Conservation (phyloP, 768 basidiomycete species). For the Pleurotus djamor region DNA sequence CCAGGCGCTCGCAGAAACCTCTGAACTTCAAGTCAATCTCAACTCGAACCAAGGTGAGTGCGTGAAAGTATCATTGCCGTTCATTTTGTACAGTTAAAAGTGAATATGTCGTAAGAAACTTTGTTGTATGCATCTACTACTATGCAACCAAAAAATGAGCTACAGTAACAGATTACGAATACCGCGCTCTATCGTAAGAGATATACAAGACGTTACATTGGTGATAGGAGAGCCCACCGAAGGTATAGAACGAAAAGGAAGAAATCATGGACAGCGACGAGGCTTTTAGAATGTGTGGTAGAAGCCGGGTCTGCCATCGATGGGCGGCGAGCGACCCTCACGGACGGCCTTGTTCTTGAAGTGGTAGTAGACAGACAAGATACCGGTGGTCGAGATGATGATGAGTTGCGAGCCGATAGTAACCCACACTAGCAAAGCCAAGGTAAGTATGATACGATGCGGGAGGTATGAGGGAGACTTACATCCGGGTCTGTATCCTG, state of each 20-base stretch:
- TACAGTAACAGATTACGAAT: neutral
- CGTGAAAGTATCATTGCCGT: neutral
- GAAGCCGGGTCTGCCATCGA: conserved; percentile 2
- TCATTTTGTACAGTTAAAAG: neutral
- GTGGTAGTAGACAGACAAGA: neutral
- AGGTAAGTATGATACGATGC: no score
- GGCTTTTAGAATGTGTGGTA: neutral
- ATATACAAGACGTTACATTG: neutral
- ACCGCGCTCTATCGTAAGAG: neutral
- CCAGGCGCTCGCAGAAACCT: neutral
- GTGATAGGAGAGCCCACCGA: neutral
- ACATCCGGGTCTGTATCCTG: conserved; percentile 16
- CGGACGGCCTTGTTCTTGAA: neutral
- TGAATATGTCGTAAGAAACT: neutral
- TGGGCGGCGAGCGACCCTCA: neutral
- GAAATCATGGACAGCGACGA: neutral
- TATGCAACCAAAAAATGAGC: neutral
- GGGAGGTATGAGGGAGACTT: neutral
- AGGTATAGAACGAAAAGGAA: neutral
- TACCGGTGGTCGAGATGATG: neutral
- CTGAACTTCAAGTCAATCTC: neutral
- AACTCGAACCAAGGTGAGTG: neutral
- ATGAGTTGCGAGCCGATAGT: neutral
- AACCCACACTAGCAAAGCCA: neutral
- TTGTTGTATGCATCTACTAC: neutral